These are phyloP conservation scores for Teunomyces panamensis DNA, from an alignment of 805 yeast genomes.

Conservation along the genomic window DNA sequence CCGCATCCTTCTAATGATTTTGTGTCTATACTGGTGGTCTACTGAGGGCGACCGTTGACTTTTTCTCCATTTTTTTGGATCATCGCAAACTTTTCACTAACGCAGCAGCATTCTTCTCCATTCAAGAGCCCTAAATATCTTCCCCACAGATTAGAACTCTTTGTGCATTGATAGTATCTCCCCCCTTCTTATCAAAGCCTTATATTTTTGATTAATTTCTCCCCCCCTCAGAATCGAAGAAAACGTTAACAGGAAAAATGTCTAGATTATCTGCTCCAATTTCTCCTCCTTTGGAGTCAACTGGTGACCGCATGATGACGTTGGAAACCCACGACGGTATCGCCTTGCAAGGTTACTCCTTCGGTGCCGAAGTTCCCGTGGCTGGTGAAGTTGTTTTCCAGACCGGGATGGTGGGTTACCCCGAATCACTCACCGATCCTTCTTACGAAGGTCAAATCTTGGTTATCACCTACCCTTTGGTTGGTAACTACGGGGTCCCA, in stretches of 20 bases:
- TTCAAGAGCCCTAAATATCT: neutral
- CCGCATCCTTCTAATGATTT: too few relatives aligned
- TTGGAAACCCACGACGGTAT: conserved; percentile 86
- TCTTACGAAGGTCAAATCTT: conserved; percentile 97
- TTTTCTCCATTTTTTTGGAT: neutral
- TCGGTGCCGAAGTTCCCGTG: conserved; percentile 84
- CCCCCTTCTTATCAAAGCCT: too few relatives aligned
- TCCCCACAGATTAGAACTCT: conserved; percentile 5
- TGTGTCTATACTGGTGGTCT: too few relatives aligned
- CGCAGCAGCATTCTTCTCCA: conserved; percentile 1
- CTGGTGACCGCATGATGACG: conserved; percentile 79
- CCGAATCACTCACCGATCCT: conserved; percentile 97
- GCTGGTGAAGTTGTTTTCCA: conserved; percentile 99
- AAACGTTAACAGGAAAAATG: conserved; percentile 6
- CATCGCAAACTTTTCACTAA: conserved; percentile 3
- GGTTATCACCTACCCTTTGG: conserved; percentile 94
- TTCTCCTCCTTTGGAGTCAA: conserved; percentile 83
- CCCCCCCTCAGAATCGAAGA: neutral
- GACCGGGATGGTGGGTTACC: conserved; percentile 99
- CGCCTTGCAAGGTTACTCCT: conserved; percentile 90
- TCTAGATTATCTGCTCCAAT: conserved; percentile 69
- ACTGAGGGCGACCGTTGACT: too few relatives aligned
- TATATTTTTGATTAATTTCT: too few relatives aligned
- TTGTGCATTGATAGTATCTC: neutral
- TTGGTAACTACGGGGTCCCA: conserved; percentile 99